Evolutionary conservation across 495 filamentous ascomycete genomes (phyloP), one percentile per base, ranked within the genome.

Genomic region (Xylaria grammica): DNA sequence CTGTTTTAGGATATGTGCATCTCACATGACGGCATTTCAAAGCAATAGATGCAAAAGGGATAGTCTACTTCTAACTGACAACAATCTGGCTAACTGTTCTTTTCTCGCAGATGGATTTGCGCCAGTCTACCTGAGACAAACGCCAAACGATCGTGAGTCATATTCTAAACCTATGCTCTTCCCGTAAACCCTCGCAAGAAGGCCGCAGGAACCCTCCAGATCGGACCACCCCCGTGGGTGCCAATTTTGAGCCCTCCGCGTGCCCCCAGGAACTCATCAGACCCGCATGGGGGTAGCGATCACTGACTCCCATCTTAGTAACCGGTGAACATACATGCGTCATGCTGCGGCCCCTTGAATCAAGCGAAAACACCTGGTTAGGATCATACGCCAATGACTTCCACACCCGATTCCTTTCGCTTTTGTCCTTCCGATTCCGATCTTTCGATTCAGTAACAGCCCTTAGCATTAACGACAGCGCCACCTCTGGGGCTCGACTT

Each of bases 311-410:
- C n/a, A 9, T 7, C 38, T 92, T 97, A 50, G 84, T 99, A 27
- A 99, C 95, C 0, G 96, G 96, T 65, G 96, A 99, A 79, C 94
- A 99, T 70, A 94, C 94, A 0, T 97, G 93, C 74, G 94, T 99
- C 36, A 99, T 99, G 96, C 84, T 99, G 34, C 88, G 91, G 56
- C 89, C 91, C 5, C 79, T 93, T 0, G 84, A 86, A 44, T 81
- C 80, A 46, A 85, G 82, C 49, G 84, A 97, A 67, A 82, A 79
- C 49, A 83, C 81, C 68, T 98, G 96, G 95, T 83, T 97, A 13
- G 91, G 90, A 38, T 93, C 93, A 9, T 99, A 94, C 70, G 83
- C 94, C 8, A 86, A 87, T 51, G 96, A 99, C 75, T 99, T 97
- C 84, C 94, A 97, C 66, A 86, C 86, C 60, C 88, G 96, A 30